Base-by-base conservation (phyloP, 2,329 filamentous ascomycete species). In the Ilyonectria sp. region DNA sequence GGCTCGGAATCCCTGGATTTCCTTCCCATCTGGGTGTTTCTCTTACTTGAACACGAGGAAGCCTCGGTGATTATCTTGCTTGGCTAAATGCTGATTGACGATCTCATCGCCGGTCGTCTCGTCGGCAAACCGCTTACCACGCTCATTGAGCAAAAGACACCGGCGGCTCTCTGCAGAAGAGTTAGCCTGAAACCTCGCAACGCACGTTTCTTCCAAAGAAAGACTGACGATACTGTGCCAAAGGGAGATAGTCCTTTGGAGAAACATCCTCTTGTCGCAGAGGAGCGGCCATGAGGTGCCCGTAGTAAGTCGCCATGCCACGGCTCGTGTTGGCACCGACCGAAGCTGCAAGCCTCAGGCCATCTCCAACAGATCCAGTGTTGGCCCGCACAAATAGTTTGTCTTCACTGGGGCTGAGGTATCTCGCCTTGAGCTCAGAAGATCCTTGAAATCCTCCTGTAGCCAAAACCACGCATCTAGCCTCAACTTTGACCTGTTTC, bases 141-240 rank as follows among this genome's bases (percentile, higher is more conserved):
- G 17, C 44, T 47, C 21, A 23, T 47, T 47, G 44, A 47, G 17
- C 44, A 47, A 47, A 23, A 47, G 44, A n/a, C 44, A 47, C 17
- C 21, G 21, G 17, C 21, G 17, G 17, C 44, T 47, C 17, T 47
- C 44, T 47, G 10, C 8, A 47, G 17, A 47, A 47, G 17, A 23
- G 17, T 47, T 19, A 23, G 21, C 44, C 17, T n/a, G 44, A 47
- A 47, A n/a, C 44, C 17, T 47, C 7, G 17, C 17, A 47, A 35
- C 33, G 33, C 33, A 35, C 11, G 33, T 35, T 35, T 35, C 33
- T 35, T 35, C 33, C 33, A 47, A 47, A 8, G 21, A 47, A 47
- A 47, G 9, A 47, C 44, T 47, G 44, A 47, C 44, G 44, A 47
- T 47, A 47, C 21, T 47, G 44, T 19, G 44, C 44, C 44, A 47